These are phyloP conservation scores for Lachancea dasiensis DNA, from an alignment of 805 yeast genomes.

Conservation along the genomic window DNA sequence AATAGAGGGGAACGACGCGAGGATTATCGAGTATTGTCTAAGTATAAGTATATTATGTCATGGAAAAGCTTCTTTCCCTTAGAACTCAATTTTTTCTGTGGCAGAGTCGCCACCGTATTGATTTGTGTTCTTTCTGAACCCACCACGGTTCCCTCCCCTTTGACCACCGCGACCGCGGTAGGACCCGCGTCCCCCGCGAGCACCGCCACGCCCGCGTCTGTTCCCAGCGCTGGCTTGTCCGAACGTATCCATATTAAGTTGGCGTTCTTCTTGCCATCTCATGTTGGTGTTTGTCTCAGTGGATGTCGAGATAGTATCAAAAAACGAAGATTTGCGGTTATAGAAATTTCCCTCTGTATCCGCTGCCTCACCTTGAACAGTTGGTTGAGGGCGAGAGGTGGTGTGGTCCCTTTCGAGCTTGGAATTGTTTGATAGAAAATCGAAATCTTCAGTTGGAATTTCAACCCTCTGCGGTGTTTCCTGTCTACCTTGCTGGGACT, in stretches of 20 bases:
- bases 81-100: conserved; percentile 15
- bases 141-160: conserved; percentile 7
- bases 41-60: too few species aligned
- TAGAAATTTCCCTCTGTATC: conserved; percentile 38
- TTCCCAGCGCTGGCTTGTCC: conserved; percentile 59
- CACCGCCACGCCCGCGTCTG: conserved; percentile 47
- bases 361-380: conserved; percentile 26
- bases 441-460: conserved; percentile 58
- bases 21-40: too few species aligned
- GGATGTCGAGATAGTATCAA: conserved; percentile 77
- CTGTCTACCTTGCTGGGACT: conserved; percentile 7
- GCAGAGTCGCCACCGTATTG: conserved; percentile 15
- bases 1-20: too few species aligned
- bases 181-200: conserved; percentile 35
- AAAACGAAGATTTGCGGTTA: conserved; percentile 79
- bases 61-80: too few species aligned
- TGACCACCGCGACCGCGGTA: conserved; percentile 34
- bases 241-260: conserved; percentile 73
- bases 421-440: conserved; percentile 69
- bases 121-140: conserved; percentile 8
- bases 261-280: conserved; percentile 70
- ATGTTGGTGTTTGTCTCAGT: conserved; percentile 41
- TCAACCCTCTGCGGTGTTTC: conserved; percentile 22
- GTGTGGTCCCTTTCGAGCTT: conserved; percentile 44
- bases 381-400: conserved; percentile 18